Percentiles rank a stretch among this genome's conserved stretches.
These are phyloP conservation scores for Perkinsus olseni DNA, from an alignment of 169 alveolate genomes.

Conservation along the genomic window DNA sequence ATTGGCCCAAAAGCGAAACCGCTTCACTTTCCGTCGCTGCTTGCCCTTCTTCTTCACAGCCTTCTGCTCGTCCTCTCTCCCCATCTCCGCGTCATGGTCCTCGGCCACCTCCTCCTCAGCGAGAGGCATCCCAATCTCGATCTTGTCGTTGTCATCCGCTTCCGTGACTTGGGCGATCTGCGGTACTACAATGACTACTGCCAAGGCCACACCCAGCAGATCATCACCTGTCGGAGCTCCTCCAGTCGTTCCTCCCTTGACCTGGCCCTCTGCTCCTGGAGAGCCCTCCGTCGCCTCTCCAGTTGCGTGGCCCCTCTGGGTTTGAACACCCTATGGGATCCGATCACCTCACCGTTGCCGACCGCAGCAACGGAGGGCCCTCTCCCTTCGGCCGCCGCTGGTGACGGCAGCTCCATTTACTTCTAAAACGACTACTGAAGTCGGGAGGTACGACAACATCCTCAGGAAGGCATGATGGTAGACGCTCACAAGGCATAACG, in stretches of 20 bases:
- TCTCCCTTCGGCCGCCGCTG: not conserved
- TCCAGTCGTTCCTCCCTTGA: not conserved
- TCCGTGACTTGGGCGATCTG: not conserved
- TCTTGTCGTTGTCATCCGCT: not conserved
- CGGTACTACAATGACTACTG: not conserved
- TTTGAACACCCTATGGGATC: not conserved
- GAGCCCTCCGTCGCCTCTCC: not conserved
- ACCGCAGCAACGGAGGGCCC: too few relatives aligned
- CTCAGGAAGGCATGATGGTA: too few relatives aligned
- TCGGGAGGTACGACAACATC: too few relatives aligned
- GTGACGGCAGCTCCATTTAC: too few relatives aligned
- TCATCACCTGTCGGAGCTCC: not conserved
- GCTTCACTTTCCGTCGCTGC: not conserved
- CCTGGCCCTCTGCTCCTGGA: not conserved
- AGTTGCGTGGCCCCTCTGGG: not conserved
- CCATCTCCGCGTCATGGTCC: not conserved
- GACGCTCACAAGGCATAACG: too few relatives aligned
- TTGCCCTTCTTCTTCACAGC: not conserved
- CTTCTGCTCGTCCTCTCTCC: not conserved
- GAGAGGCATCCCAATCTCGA: not conserved
- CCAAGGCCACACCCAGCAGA: not conserved
- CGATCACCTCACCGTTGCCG: not conserved
- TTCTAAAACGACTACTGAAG: too few relatives aligned
- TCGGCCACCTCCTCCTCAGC: not conserved
- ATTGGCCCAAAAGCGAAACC: not conserved